A percentile compares a stretch with the other conserved stretches of the same genome.
Evolutionary conservation across 2,329 filamentous ascomycete genomes (phyloP).

Genomic region (Emericellopsis cladophorae): DNA sequence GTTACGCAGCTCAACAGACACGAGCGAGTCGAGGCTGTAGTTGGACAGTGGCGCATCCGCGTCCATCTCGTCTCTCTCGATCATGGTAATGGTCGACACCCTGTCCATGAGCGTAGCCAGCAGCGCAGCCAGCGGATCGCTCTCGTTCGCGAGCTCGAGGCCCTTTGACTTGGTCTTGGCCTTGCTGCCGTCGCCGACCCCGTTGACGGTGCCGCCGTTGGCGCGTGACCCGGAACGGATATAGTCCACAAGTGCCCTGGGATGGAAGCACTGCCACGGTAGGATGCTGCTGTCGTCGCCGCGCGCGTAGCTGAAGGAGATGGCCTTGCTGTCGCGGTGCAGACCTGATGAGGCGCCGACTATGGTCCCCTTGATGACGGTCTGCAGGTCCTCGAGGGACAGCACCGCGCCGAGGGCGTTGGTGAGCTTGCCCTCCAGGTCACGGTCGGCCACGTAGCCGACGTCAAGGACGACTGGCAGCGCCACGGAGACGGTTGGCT

Average conservation of each 20-base stretch:
- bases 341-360: conserved; percentile 22
- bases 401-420: conserved; percentile 33
- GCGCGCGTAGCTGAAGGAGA: conserved; percentile 26
- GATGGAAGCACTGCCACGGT: conserved; percentile 1
- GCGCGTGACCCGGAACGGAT: conserved; percentile 16
- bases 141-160: conserved; percentile 23
- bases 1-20: conserved; percentile 12
- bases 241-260: neutral
- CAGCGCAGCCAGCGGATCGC: no score
- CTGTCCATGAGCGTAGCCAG: conserved; percentile 1
- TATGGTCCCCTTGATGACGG: conserved; percentile 38
- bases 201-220: conserved; percentile 35
- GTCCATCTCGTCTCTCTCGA: conserved; percentile 7
- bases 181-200: conserved; percentile 10
- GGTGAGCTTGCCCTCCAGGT: conserved; percentile 22
- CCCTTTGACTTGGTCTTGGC: conserved; percentile 15
- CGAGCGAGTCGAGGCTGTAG: conserved; percentile 11
- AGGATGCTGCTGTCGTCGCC: conserved; percentile 21
- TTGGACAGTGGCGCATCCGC: conserved; percentile 5
- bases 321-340: conserved; percentile 2
- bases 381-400: conserved; percentile 41
- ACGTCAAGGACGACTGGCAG: conserved; percentile 37
- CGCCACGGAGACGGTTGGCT: conserved; percentile 34
- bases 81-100: conserved; percentile 3
- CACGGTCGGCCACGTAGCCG: conserved; percentile 34